These are phyloP conservation scores for Andrographis paniculata DNA, from an alignment of 305 asterid species.

Conservation along the genomic window DNA sequence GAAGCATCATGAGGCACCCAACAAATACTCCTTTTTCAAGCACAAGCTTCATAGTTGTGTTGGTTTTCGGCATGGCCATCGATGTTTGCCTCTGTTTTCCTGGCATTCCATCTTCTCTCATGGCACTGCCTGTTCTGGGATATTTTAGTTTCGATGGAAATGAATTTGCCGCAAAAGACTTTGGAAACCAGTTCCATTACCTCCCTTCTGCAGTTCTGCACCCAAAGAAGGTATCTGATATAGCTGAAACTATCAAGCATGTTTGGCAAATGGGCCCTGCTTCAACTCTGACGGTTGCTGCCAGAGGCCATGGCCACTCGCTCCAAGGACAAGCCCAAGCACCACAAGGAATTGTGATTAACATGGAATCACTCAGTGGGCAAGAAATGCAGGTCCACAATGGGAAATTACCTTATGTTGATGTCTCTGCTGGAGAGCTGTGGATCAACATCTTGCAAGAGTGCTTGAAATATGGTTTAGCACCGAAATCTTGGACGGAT, in stretches of 20 bases:
- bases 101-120: constrained; percentile 29
- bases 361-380: constrained; percentile 49
- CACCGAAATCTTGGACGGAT: constrained; percentile 95
- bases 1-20: constrained; percentile 24
- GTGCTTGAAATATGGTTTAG: constrained; percentile 56
- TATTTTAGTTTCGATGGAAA: constrained; percentile 46
- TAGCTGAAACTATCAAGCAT: constrained; percentile 52
- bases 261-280: constrained; percentile 70
- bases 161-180: constrained; percentile 68
- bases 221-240: constrained; percentile 63
- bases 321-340: constrained; percentile 78
- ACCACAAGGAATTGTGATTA: constrained; percentile 64
- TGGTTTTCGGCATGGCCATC: constrained; percentile 41
- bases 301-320: constrained; percentile 84
- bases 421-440: constrained; percentile 64
- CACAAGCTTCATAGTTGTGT: constrained; percentile 30
- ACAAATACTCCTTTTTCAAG: constrained; percentile 27
- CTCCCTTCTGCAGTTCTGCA: constrained; percentile 72
- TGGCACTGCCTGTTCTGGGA: constrained; percentile 40
- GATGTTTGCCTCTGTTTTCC: constrained; percentile 36
- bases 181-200: constrained; percentile 58
- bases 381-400: constrained; percentile 46
- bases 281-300: constrained; percentile 55
- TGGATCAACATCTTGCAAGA: constrained; percentile 74
- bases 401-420: constrained; percentile 48